Evolutionary conservation across 805 yeast species (phyloP).

Genomic region (Candida pseudoglaebosa): DNA sequence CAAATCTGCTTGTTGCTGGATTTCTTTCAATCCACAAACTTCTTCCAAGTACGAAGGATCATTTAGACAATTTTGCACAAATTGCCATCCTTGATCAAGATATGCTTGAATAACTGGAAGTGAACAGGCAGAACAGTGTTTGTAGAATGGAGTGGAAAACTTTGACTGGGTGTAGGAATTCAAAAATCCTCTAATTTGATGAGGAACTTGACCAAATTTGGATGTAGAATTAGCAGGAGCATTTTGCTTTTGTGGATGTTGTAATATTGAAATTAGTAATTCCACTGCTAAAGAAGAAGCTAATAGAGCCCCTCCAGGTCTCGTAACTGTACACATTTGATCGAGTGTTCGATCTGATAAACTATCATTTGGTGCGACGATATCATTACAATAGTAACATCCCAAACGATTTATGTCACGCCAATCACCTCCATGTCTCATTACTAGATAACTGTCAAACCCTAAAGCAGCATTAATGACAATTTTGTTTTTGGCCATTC

Average conservation of each 20-base stretch:
- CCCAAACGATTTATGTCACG: constrained; percentile 49
- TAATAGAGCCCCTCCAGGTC: constrained; percentile 91
- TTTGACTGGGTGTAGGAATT: constrained; percentile 60
- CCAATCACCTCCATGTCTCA: constrained; percentile 74
- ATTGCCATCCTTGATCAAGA: constrained; percentile 66
- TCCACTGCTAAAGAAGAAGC: constrained; percentile 89
- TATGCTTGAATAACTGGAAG: constrained; percentile 50
- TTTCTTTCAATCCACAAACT: constrained; percentile 70
- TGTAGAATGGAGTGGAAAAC: constrained; percentile 68
- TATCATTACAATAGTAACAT: constrained; percentile 94
- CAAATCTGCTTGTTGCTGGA: constrained; percentile 68
- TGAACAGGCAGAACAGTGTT: constrained; percentile 87
- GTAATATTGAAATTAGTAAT: constrained; percentile 67
- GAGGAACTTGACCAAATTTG: constrained; percentile 71
- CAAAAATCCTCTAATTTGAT: constrained; percentile 87
- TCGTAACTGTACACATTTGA: constrained; percentile 97
- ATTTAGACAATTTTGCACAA: constrained; percentile 66
- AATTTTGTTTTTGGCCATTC: constrained; percentile 59
- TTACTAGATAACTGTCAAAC: constrained; percentile 86
- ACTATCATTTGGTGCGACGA: constrained; percentile 89
- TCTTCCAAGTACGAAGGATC: constrained; percentile 67
- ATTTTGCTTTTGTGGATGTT: constrained; percentile 51
- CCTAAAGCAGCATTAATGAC: constrained; percentile 94
- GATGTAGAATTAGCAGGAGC: constrained; percentile 30
- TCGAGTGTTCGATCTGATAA: constrained; percentile 85